These are phyloP conservation scores for Penicillium odoratum DNA, from an alignment of 495 filamentous ascomycete species.

Conservation along the genomic window DNA sequence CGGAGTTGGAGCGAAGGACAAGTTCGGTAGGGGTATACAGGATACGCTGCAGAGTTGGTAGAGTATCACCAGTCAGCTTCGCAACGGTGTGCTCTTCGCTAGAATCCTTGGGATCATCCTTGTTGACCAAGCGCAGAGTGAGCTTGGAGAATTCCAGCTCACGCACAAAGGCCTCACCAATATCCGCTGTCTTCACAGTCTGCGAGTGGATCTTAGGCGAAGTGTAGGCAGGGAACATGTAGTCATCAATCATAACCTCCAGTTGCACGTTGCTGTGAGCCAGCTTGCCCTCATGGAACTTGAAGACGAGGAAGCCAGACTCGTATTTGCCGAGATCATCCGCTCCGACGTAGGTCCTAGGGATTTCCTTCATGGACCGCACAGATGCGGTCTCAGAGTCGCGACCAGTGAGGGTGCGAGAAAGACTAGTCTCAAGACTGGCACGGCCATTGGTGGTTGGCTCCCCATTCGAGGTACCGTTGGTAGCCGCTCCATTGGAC, in stretches of 20 bases:
- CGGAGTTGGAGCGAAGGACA: slow-evolving; percentile 70
- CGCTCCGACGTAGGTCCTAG: slow-evolving; percentile 74
- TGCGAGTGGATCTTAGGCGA: slow-evolving; percentile 69
- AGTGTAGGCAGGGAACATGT: slow-evolving; percentile 85
- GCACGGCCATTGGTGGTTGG: slow-evolving; percentile 32
- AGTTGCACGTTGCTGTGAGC: slow-evolving; percentile 73
- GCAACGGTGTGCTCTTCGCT: slow-evolving; percentile 72
- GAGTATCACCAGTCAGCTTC: slow-evolving; percentile 79
- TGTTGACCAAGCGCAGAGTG: slow-evolving; percentile 78
- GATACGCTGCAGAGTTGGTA: slow-evolving; percentile 82
- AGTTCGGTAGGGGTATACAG: slow-evolving; percentile 88
- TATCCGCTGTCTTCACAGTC: slow-evolving; percentile 74
- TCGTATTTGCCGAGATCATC: slow-evolving; percentile 83
- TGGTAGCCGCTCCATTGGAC: slow-evolving; percentile 23
- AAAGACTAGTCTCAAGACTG: slow-evolving; percentile 39
- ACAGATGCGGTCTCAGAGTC: slow-evolving; percentile 42
- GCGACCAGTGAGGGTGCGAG: slow-evolving; percentile 27
- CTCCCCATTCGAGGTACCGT: slow-evolving; percentile 33
- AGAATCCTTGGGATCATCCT: slow-evolving; percentile 71
- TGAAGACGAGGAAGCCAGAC: slow-evolving; percentile 92
- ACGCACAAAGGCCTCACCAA: slow-evolving; percentile 92
- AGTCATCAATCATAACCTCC: slow-evolving; percentile 92
- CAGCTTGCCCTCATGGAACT: slow-evolving; percentile 83
- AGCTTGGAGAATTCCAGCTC: slow-evolving; percentile 94
- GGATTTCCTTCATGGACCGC: slow-evolving; percentile 52